Percentiles rank a stretch among this genome's conserved stretches.
Evolutionary conservation across 495 filamentous ascomycete genomes (phyloP).

Genomic region (Trichocladium antarcticum): DNA sequence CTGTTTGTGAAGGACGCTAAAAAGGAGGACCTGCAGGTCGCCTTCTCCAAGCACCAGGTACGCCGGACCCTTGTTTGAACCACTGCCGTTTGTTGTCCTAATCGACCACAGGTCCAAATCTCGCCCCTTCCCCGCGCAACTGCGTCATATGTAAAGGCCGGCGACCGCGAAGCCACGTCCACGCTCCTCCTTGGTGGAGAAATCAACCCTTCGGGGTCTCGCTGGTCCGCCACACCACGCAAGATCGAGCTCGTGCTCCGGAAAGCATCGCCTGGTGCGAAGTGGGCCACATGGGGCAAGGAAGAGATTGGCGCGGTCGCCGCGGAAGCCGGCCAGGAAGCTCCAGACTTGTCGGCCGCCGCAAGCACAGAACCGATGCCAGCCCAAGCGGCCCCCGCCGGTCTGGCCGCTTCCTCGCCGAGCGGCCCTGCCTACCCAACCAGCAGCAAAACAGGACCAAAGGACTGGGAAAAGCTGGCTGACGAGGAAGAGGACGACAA

Average conservation of each 20-base stretch:
- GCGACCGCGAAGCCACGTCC: conserved; percentile 33
- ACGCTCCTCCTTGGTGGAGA: conserved; percentile 56
- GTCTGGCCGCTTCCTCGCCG: background rate
- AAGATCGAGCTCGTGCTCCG: conserved; percentile 76
- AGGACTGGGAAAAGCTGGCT: conserved; percentile 81
- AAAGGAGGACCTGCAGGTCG: conserved; percentile 24
- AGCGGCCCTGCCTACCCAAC: conserved; percentile 65
- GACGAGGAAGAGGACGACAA: conserved; percentile 49
- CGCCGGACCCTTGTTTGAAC: background rate
- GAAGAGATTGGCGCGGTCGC: conserved; percentile 16
- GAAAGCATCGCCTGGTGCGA: conserved; percentile 56
- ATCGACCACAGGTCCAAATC: conserved; percentile 16
- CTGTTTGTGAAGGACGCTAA: conserved; percentile 33
- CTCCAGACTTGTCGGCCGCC: background rate
- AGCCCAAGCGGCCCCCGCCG: background rate
- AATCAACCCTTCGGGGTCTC: conserved; percentile 51
- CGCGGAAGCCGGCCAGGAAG: background rate
- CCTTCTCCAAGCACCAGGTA: conserved; percentile 21
- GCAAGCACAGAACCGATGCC: background rate
- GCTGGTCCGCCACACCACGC: conserved; percentile 54
- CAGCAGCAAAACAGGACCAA: conserved; percentile 70
- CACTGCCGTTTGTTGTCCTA: background rate
- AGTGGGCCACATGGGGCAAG: conserved; percentile 52
- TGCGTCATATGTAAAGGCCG: conserved; percentile 18
- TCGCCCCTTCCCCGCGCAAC: conserved; percentile 19